phyloP scores from a whole-genome alignment of 805 yeast genomes.

The Ogataea glucozyma region DNA sequence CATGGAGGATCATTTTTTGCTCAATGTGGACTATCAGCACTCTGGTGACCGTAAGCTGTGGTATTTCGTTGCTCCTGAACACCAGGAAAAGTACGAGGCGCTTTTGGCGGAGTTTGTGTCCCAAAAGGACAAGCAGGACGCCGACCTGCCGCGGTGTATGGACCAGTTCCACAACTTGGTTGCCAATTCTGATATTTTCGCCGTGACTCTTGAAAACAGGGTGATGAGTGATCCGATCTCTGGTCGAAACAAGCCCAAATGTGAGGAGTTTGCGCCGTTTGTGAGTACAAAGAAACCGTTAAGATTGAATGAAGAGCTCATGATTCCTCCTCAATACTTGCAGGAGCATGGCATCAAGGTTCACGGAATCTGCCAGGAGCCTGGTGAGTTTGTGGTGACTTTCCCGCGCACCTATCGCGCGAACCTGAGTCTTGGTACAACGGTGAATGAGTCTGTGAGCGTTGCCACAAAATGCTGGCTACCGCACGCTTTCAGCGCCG shows the following conservation, averaged over 20 bases:
- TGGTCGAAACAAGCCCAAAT: conserved; percentile 34
- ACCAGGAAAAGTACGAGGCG: conserved; percentile 51
- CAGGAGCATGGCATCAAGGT: conserved; percentile 48
- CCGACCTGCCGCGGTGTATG: conserved; percentile 3
- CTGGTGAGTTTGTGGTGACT: conserved; percentile 61
- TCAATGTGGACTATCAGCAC: conserved; percentile 53
- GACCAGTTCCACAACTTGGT: conserved; percentile 11
- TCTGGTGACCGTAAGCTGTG: conserved; percentile 57
- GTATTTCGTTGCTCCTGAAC: conserved; percentile 63
- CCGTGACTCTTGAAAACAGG: conserved; percentile 28
- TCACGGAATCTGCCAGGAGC: conserved; percentile 51
- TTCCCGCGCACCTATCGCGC: conserved; percentile 58
- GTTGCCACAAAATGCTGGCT: conserved; percentile 64
- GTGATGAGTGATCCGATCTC: conserved; percentile 16
- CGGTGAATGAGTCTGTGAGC: conserved; percentile 54
- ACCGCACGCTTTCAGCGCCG: conserved; percentile 47
- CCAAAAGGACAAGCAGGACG: conserved; percentile 12
- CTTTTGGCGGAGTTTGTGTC: conserved; percentile 28
- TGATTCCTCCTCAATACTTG: conserved; percentile 53
- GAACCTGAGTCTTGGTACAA: conserved; percentile 54
- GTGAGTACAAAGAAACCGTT: conserved; percentile 18
- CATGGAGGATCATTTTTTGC: conserved; percentile 61
- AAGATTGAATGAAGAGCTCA: conserved; percentile 42
- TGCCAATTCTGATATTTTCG: conserved; percentile 18
- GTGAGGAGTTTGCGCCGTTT: conserved; percentile 31